Base-by-base conservation (phyloP, 495 filamentous ascomycete genomes). In the Hypoxylon rickii region DNA sequence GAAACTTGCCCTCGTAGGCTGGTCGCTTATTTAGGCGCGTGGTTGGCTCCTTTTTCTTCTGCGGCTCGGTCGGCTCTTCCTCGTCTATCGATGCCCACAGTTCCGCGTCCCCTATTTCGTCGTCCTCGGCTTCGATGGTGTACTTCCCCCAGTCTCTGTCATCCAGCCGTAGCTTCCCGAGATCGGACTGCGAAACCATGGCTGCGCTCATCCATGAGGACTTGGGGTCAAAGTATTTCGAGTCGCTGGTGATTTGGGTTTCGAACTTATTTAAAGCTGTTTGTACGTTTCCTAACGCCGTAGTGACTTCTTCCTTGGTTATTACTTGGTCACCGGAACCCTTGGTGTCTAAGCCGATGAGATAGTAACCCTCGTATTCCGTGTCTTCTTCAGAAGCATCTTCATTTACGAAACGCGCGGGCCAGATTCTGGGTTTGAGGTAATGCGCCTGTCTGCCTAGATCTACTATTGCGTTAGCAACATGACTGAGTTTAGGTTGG, bases 391-490 rank as follows among this genome's bases (percentile, higher is more conserved):
- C 55, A 5, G 37, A 47, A 11, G 21, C 29, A 10, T 65, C 56
- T 21, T 51, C 34, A 3, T 65, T 62, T 31, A 76, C 67, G 41
- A 85, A 86, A 10, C 81, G 66, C 18, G 70, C 77, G 8, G 83
- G 83, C 83, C 83, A 86, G 17, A 84, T 79, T 22, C 80, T 73
- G 10, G 74, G 76, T 38, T 78, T 61, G 18, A 84, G 43, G 1
- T 66, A 59, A 8, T 79, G 74, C 13, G 76, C 59, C 10, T 70
- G 70, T 20, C 71, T 72, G 43, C 75, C 63, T 26, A 86, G 58
- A 54, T 81, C 82, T 79, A 26, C 33, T 19, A 31, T 21, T 17
- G 22, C 12, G 38, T 68, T 52, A 70, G 66, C 24, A 20, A 15
- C 7, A 7, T 26, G 6, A 52, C 11, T 24, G 31, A 16, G 17